phyloP scores from a whole-genome alignment of 805 yeast genomes.

The Hanseniaspora hatyaiensis region DNA sequence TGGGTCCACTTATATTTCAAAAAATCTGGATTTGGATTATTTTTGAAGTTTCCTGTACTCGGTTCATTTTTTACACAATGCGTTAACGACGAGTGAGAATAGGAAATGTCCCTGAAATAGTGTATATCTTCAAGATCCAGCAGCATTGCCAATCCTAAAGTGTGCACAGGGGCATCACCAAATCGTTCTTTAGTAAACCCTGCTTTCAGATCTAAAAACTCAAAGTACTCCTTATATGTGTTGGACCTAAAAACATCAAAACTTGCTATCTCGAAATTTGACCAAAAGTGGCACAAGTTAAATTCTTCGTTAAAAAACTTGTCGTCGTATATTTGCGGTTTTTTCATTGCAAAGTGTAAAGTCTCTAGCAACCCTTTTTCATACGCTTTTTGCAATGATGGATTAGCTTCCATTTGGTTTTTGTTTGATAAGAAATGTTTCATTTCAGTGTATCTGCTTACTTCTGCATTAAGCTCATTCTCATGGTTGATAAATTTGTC shows the following conservation, averaged over 20 bases:
- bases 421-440: constrained; percentile 25
- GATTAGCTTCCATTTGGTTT: constrained; percentile 18
- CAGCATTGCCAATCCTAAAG: constrained; percentile 71
- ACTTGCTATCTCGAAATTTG: constrained; percentile 83
- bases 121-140: constrained; percentile 61
- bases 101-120: constrained; percentile 88
- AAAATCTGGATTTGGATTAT: background rate
- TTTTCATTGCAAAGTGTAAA: constrained; percentile 31
- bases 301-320: constrained; percentile 55
- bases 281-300: constrained; percentile 82
- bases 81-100: constrained; percentile 62
- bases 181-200: constrained; percentile 88
- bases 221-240: constrained; percentile 55
- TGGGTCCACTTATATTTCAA: constrained; percentile 10
- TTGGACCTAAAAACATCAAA: constrained; percentile 61
- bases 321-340: constrained; percentile 35
- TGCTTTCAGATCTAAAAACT: constrained; percentile 54
- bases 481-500: constrained; percentile 25
- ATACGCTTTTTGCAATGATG: constrained; percentile 1
- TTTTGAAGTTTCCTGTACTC: constrained; percentile 23
- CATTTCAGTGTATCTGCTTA: constrained; percentile 27
- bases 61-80: constrained; percentile 66
- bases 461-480: constrained; percentile 22
- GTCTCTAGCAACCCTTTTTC: constrained; percentile 14
- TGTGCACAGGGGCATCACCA: constrained; percentile 97